phyloP scores from a whole-genome alignment of 257 asterid genomes.

The Solanum sparsipilum region DNA sequence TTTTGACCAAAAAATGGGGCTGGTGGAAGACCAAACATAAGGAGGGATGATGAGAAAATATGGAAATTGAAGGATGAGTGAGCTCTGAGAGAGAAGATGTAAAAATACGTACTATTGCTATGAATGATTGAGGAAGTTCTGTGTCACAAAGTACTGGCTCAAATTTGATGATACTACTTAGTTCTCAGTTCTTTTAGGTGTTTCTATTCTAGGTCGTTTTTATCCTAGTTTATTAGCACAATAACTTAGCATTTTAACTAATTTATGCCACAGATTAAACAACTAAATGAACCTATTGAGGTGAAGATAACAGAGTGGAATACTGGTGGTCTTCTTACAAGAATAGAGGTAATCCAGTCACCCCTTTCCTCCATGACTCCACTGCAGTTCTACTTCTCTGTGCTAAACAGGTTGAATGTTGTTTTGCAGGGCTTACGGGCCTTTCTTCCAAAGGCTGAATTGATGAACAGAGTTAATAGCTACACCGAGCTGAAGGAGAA shows the following conservation, averaged over 20 bases:
- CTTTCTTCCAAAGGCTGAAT: constrained; percentile 85
- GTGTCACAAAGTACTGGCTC: neutral
- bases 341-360: constrained; percentile 59
- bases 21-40: neutral
- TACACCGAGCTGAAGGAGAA: constrained; percentile 74
- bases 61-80: neutral
- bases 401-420: neutral
- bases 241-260: neutral
- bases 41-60: neutral
- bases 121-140: neutral
- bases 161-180: neutral
- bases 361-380: neutral
- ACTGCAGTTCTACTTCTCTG: neutral
- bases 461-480: constrained; percentile 71
- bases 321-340: constrained; percentile 88
- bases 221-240: neutral
- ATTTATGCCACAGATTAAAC: constrained; percentile 52
- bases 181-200: neutral
- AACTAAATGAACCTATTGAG: constrained; percentile 71
- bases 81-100: neutral
- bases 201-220: neutral
- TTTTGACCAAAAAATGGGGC: neutral
- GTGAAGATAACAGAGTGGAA: constrained; percentile 89
- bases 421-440: constrained; percentile 86
- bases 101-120: neutral